A percentile compares a stretch with the other conserved stretches of the same genome.
Conservation (phyloP, 352 stramenopile genomes). For the Phytophthora citricola region DNA sequence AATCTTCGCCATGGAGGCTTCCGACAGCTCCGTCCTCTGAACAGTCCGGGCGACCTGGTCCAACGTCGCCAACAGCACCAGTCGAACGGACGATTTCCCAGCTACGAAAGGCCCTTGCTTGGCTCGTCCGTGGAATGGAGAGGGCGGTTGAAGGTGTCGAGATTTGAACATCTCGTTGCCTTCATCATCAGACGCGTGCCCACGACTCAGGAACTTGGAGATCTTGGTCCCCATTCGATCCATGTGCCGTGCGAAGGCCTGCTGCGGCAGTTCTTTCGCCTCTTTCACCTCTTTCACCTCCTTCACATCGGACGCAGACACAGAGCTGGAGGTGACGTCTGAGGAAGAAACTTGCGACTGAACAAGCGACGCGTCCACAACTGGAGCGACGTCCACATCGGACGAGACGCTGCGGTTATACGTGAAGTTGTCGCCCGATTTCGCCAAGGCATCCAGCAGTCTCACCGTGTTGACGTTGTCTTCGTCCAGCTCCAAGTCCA, state of each 20-base stretch:
- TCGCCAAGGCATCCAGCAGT: slow-evolving; percentile 46
- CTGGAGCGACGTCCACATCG: slow-evolving; percentile 24
- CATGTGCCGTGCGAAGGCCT: slow-evolving; percentile 22
- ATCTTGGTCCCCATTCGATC: slow-evolving; percentile 32
- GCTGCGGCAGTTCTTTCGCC: not conserved
- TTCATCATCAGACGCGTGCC: slow-evolving; percentile 17
- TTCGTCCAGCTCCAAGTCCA: slow-evolving; percentile 45
- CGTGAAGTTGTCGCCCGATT: slow-evolving; percentile 26
- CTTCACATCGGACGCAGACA: slow-evolving; percentile 6
- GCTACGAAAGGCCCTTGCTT: slow-evolving; percentile 21
- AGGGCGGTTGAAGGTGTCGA: not conserved
- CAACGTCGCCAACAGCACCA: slow-evolving; percentile 49
- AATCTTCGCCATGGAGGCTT: slow-evolving; percentile 64
- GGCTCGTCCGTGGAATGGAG: slow-evolving; percentile 3
- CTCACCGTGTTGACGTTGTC: slow-evolving; percentile 45
- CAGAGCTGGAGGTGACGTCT: slow-evolving; percentile 2
- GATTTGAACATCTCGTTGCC: slow-evolving; percentile 1
- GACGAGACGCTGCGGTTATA: slow-evolving; percentile 41
- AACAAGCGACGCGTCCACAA: slow-evolving; percentile 22
- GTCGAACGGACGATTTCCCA: slow-evolving; percentile 37
- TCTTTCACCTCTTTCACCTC: slow-evolving; percentile 3
- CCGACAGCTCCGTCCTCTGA: slow-evolving; percentile 57
- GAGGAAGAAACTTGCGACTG: slow-evolving; percentile 14
- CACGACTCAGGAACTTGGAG: slow-evolving; percentile 23
- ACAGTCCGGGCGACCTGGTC: slow-evolving; percentile 55